Evolutionary conservation across 208 protist species (phyloP).

Genomic region (Trypanosoma mega): DNA sequence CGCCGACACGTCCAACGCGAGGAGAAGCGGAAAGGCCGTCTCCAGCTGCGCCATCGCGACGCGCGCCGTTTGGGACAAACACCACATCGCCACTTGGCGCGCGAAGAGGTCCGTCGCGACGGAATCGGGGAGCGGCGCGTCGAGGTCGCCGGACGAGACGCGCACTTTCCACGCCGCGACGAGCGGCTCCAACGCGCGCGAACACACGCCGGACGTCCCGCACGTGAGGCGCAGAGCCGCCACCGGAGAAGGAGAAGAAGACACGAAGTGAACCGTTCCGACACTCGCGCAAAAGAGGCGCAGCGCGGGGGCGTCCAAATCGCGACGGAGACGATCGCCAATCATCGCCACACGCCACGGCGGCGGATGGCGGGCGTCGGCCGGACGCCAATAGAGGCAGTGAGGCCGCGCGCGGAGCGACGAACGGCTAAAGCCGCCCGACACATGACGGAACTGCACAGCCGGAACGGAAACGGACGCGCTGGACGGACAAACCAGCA

Average conservation of each 20-base stretch:
- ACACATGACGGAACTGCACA: slow-evolving; percentile 15
- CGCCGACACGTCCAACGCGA: slow-evolving; percentile 10
- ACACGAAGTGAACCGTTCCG: neutral
- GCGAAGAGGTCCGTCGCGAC: slow-evolving; percentile 21
- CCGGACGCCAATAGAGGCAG: slow-evolving; percentile 23
- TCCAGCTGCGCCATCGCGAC: slow-evolving; percentile 27
- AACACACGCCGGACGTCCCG: slow-evolving; percentile 7
- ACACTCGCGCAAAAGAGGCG: slow-evolving; percentile 10
- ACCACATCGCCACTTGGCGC: slow-evolving; percentile 32
- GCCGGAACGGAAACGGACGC: neutral
- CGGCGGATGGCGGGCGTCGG: slow-evolving; percentile 7
- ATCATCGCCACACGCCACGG: slow-evolving; percentile 12
- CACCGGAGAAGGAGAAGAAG: too few species aligned
- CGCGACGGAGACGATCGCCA: slow-evolving; percentile 1
- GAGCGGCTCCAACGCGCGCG: neutral
- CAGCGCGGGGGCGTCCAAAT: neutral
- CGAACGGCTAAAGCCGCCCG: slow-evolving; percentile 5
- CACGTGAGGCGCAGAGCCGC: too few species aligned
- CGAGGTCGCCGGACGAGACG: neutral
- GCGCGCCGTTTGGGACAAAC: slow-evolving; percentile 19
- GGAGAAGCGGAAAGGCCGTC: slow-evolving; percentile 29
- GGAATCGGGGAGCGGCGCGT: neutral
- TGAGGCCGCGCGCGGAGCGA: slow-evolving; percentile 2
- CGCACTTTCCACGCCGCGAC: slow-evolving; percentile 21
- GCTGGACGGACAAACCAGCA: slow-evolving; percentile 12